A percentile compares a stretch with the other conserved stretches of the same genome.
phyloP scores from a whole-genome alignment of 2,329 filamentous ascomycete genomes.

The Sphaceloma murrayae region DNA sequence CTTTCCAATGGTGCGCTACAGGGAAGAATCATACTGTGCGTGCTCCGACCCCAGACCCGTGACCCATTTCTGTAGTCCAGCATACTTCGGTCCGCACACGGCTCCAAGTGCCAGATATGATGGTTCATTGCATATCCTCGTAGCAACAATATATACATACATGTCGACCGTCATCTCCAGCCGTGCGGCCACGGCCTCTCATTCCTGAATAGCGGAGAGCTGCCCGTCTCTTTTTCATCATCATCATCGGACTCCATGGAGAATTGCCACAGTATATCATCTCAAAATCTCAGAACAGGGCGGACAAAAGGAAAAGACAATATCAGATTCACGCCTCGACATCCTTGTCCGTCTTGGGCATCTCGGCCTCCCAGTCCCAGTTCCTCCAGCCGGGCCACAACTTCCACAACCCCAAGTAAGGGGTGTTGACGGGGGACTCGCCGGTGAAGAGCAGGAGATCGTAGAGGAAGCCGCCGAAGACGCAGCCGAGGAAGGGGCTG shows the following conservation, averaged over 20 bases:
- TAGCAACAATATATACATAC: neutral
- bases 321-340: constrained; percentile 6
- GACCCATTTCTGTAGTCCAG: too few species aligned
- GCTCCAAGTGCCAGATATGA: too few species aligned
- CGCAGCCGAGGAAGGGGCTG: constrained; percentile 52
- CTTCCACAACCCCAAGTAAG: constrained; percentile 32
- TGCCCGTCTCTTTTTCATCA: constrained; percentile 1
- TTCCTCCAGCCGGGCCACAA: constrained; percentile 10
- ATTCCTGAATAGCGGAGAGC: neutral
- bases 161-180: too few species aligned
- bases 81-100: too few species aligned
- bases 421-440: constrained; percentile 51
- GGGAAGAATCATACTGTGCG: too few species aligned
- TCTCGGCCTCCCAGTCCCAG: constrained; percentile 15
- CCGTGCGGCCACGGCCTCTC: too few species aligned
- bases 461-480: constrained; percentile 56
- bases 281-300: too few species aligned
- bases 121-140: too few species aligned
- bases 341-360: constrained; percentile 2
- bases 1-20: neutral
- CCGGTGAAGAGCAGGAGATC: constrained; percentile 59
- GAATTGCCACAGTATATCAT: too few species aligned
- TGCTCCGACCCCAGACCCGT: too few species aligned
- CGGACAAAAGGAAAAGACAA: too few species aligned
- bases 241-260: neutral